A percentile compares a stretch with the other conserved stretches of the same genome.
Evolutionary conservation across 768 basidiomycete genomes (phyloP).

Genomic region (Stropharia rugosoannulata): DNA sequence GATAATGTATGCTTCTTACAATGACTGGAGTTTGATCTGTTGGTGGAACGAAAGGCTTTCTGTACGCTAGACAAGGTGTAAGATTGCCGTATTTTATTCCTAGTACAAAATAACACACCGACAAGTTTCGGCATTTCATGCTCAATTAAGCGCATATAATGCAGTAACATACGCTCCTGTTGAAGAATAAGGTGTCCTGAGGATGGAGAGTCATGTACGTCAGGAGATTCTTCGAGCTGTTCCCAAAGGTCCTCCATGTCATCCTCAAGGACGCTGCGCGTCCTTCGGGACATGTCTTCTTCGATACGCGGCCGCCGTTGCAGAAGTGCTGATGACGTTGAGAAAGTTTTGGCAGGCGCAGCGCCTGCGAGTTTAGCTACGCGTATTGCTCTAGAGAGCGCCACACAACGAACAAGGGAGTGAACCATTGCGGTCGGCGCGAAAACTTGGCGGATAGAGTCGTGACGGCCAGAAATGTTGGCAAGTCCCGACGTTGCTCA

Average conservation of each 20-base stretch:
- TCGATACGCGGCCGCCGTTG: constrained; percentile 14
- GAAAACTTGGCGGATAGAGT: background rate
- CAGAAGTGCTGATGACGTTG: constrained; percentile 14
- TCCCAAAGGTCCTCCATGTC: constrained; percentile 42
- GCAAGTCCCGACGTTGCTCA: background rate
- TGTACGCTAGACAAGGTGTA: constrained; percentile 54
- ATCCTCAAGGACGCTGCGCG: constrained; percentile 36
- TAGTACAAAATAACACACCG: constrained; percentile 42
- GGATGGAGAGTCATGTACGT: constrained; percentile 65
- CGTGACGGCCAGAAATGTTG: background rate
- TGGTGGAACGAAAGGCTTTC: constrained; percentile 78
- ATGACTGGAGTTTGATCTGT: constrained; percentile 55
- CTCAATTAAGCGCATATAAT: constrained; percentile 84
- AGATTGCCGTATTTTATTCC: constrained; percentile 1
- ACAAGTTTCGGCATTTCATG: constrained; percentile 87
- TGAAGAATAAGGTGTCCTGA: constrained; percentile 71
- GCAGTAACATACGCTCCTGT: constrained; percentile 70
- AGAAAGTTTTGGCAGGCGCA: constrained; percentile 8
- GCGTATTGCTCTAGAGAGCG: constrained; percentile 11
- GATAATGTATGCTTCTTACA: constrained; percentile 75
- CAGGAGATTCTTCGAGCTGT: constrained; percentile 41
- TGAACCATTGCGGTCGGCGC: constrained; percentile 8
- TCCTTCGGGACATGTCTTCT: constrained; percentile 28
- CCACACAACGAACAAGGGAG: constrained; percentile 16
- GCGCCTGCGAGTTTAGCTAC: background rate